Percentiles rank a stretch among this genome's conserved stretches.
phyloP scores from a whole-genome alignment of 805 yeast species.

The Dipodascopsis uninucleata region DNA sequence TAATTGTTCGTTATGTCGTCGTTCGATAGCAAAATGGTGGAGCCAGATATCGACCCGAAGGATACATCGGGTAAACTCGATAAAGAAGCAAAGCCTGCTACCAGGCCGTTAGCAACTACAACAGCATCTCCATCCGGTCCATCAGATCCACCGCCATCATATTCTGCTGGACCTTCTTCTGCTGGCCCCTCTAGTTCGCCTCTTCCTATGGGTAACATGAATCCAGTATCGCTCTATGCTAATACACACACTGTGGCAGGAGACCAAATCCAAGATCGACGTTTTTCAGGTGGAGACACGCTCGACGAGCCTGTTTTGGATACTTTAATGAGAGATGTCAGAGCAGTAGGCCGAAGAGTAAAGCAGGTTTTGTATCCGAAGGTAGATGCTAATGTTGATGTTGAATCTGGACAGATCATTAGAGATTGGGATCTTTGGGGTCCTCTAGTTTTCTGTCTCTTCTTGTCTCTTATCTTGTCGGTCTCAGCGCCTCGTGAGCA shows the following conservation, averaged over 20 bases:
- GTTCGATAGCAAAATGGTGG: not conserved
- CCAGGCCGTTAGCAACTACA: constrained; percentile 2
- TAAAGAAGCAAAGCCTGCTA: constrained; percentile 2
- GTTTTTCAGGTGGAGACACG: constrained; percentile 66
- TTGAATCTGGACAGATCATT: constrained; percentile 28
- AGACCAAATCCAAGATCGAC: constrained; percentile 43
- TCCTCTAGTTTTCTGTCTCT: constrained; percentile 59
- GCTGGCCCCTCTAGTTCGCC: constrained; percentile 1
- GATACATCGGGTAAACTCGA: too few relatives aligned
- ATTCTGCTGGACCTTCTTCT: not conserved
- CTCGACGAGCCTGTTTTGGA: constrained; percentile 63
- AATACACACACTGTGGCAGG: constrained; percentile 23
- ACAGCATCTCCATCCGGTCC: constrained; percentile 12
- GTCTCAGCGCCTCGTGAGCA: constrained; percentile 41
- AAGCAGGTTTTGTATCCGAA: constrained; percentile 45
- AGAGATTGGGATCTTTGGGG: constrained; percentile 63
- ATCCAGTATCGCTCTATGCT: constrained; percentile 1
- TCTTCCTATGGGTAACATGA: too few relatives aligned
- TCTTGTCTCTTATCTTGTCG: constrained; percentile 51
- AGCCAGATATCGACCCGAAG: constrained; percentile 2
- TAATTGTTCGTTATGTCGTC: too few relatives aligned
- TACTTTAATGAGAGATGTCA: constrained; percentile 50
- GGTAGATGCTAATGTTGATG: constrained; percentile 28
- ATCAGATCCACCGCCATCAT: not conserved
- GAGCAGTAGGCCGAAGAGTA: constrained; percentile 44